phyloP scores from a whole-genome alignment of 108 stramenopile species.

The Hondaea fermentalgiana region DNA sequence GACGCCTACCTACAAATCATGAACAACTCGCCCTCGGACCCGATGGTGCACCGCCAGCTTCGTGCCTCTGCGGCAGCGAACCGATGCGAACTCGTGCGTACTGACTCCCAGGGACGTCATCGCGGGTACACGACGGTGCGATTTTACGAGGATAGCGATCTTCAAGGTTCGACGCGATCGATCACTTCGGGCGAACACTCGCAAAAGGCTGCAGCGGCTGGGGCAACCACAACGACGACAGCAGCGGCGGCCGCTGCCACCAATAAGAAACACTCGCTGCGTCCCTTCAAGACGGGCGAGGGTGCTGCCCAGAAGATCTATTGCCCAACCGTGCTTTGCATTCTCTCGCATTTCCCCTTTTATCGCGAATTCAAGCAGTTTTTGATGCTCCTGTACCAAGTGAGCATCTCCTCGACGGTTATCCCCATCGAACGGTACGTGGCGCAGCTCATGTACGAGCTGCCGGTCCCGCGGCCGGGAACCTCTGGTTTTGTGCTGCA shows the following conservation, averaged over 20 bases:
- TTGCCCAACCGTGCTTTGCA: background rate
- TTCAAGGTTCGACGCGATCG: background rate
- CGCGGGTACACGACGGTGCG: background rate
- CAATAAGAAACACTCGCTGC: background rate
- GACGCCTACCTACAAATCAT: background rate
- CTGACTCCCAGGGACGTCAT: background rate
- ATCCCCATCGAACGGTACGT: background rate
- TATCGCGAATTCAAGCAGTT: slow-evolving; percentile 15
- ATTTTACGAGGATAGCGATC: background rate
- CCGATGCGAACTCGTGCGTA: background rate
- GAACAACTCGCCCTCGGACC: background rate
- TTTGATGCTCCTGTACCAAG: background rate
- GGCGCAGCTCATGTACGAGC: background rate
- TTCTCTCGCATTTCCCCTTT: slow-evolving; percentile 10
- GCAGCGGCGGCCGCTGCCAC: too few relatives aligned
- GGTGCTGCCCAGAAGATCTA: background rate
- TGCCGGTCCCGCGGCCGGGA: slow-evolving; percentile 6
- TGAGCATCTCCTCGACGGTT: background rate
- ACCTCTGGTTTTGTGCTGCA: background rate
- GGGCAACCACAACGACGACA: too few relatives aligned
- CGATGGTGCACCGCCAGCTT: background rate
- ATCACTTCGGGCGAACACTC: too few relatives aligned
- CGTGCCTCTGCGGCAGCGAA: background rate
- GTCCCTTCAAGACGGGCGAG: background rate
- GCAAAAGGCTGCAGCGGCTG: background rate